These are phyloP conservation scores for Teratosphaeria destructans DNA, from an alignment of 2,329 filamentous ascomycete genomes.

Conservation along the genomic window DNA sequence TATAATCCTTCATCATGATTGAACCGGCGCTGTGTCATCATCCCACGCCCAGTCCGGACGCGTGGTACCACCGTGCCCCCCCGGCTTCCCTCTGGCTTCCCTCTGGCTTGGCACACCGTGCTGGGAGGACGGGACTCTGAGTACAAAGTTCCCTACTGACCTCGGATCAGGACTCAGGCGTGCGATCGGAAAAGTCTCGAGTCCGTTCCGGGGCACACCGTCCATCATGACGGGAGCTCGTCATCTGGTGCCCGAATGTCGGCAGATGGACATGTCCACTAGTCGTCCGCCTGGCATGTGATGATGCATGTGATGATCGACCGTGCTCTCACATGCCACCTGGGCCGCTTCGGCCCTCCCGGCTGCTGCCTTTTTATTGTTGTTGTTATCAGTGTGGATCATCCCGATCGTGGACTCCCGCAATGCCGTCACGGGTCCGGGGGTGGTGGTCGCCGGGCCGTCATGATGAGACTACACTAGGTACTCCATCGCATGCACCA, in stretches of 20 bases:
- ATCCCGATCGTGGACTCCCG: no score
- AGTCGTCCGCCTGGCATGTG: neutral
- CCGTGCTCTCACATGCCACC: neutral
- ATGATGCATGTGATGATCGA: neutral
- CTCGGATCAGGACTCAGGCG: neutral
- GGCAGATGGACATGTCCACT: neutral
- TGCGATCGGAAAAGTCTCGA: neutral
- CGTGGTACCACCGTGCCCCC: neutral
- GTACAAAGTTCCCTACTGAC: neutral
- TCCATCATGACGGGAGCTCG: neutral
- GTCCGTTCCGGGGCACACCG: neutral
- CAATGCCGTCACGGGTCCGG: no score
- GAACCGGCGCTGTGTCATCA: neutral
- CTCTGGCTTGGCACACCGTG: no score
- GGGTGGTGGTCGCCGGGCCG: neutral
- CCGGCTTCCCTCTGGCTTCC: no score
- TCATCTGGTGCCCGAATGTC: neutral
- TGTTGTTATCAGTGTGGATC: no score
- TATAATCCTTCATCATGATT: neutral
- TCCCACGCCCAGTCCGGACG: neutral
- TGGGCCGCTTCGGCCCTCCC: neutral
- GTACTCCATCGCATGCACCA: no score
- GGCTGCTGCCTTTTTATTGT: no score
- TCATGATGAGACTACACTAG: no score
- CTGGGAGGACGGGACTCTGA: no score